Conservation (phyloP, 805 yeast genomes). For the Candida hispaniensis region DNA sequence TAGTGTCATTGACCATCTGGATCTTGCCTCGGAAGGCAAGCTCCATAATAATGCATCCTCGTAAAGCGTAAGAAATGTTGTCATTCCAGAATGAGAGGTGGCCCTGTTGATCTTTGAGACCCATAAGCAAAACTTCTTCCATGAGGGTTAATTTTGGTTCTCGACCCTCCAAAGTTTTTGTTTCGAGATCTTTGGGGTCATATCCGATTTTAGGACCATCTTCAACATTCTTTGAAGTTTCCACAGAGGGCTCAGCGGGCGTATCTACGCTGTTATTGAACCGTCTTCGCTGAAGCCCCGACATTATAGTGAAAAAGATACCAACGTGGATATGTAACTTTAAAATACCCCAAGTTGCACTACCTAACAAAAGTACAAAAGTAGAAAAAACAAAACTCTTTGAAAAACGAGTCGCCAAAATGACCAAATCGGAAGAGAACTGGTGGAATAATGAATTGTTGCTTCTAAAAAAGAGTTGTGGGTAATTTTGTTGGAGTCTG, state of each 20-base stretch:
- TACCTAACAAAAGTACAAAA: no score
- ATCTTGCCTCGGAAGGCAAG: conserved; percentile 85
- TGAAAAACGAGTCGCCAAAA: no score
- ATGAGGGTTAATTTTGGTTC: conserved; percentile 76
- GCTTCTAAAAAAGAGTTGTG: no score
- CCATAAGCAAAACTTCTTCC: conserved; percentile 93
- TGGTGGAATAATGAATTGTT: no score
- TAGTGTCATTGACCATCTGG: conserved; percentile 82
- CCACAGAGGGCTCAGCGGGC: conserved; percentile 1
- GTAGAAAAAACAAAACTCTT: no score
- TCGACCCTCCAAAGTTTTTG: conserved; percentile 35
- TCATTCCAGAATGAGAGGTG: conserved; percentile 97
- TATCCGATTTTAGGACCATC: conserved; percentile 60
- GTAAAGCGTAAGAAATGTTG: conserved; percentile 86
- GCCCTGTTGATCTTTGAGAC: conserved; percentile 92
- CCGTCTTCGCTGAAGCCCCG: conserved; percentile 25
- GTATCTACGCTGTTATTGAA: conserved; percentile 20
- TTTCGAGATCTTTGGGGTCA: conserved; percentile 60
- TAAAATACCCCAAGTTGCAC: no score
- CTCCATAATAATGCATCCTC: conserved; percentile 89
- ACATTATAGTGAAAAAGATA: no score
- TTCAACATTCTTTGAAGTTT: conserved; percentile 19
- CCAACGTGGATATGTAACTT: no score
- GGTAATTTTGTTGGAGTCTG: no score
- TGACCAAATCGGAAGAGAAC: no score